Evolutionary conservation across 2,329 filamentous ascomycete species (phyloP).

Genomic region (Aspergillus ruber): DNA sequence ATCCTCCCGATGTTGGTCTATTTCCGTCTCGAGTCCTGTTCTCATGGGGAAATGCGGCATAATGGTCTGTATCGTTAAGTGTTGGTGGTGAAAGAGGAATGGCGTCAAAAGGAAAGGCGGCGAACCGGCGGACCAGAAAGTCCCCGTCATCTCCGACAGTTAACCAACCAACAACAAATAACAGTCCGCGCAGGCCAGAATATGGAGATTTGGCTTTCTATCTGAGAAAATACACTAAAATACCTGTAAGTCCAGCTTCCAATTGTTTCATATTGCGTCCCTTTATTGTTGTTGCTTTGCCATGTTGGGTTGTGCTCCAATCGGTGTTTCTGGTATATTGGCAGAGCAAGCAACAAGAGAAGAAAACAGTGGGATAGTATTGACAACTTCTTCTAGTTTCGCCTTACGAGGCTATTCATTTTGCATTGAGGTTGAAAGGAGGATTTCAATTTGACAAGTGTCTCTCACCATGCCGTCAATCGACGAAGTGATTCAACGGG

Average conservation of each 20-base stretch:
- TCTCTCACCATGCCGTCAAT: constrained; percentile 19
- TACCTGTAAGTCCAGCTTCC: constrained; percentile 10
- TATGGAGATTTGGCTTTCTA: constrained; percentile 10
- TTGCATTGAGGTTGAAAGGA: not conserved
- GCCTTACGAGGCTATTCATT: not conserved
- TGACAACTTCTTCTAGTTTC: constrained; percentile 2
- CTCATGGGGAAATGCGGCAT: constrained; percentile 35
- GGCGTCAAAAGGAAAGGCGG: constrained; percentile 9
- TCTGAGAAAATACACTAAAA: constrained; percentile 8
- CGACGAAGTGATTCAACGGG: constrained; percentile 17
- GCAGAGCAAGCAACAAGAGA: too few species aligned
- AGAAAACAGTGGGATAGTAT: not conserved
- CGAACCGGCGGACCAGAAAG: constrained; percentile 16
- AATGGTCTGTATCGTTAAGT: constrained; percentile 7
- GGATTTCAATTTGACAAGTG: not conserved
- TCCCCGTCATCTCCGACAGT: constrained; percentile 12
- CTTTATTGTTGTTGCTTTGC: not conserved
- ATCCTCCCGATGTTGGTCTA: not conserved
- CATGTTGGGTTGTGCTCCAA: not conserved
- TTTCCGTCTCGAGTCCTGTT: constrained; percentile 17
- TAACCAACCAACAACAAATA: constrained; percentile 2
- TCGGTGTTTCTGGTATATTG: too few species aligned
- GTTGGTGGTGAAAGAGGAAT: constrained; percentile 6
- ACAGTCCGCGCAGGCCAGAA: constrained; percentile 3
- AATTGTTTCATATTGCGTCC: constrained; percentile 7